Conservation (phyloP, 1,139 yeast species). For the Taiozyma sp. region DNA sequence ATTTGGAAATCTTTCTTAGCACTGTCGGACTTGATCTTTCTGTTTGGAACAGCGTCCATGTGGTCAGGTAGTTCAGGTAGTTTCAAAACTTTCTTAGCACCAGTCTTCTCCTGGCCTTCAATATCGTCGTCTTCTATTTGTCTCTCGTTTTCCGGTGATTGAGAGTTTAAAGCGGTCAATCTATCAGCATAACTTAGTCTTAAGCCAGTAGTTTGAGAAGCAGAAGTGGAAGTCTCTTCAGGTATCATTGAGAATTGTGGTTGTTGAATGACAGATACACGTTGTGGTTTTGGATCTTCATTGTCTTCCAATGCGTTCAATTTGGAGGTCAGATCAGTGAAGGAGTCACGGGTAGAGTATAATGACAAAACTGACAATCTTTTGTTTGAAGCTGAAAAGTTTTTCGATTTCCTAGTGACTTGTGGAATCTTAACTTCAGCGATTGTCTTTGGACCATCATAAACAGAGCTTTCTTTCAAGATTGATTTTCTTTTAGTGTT, state of each 20-base stretch:
- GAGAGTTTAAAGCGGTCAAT: slow-evolving; percentile 15
- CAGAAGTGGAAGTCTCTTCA: slow-evolving; percentile 24
- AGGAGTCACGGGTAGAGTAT: slow-evolving; percentile 65
- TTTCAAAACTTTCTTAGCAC: slow-evolving; percentile 9
- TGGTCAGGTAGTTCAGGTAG: slow-evolving; percentile 23
- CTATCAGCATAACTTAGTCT: slow-evolving; percentile 25
- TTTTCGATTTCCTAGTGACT: slow-evolving; percentile 63
- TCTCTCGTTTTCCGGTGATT: slow-evolving; percentile 22
- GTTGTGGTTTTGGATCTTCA: slow-evolving; percentile 10
- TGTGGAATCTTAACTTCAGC: slow-evolving; percentile 65
- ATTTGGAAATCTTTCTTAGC: slow-evolving; percentile 3
- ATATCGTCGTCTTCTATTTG: slow-evolving; percentile 14
- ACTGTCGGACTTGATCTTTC: not conserved
- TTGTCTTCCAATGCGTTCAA: slow-evolving; percentile 36
- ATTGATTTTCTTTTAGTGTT: slow-evolving; percentile 19
- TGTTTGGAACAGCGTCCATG: slow-evolving; percentile 6
- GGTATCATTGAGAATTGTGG: slow-evolving; percentile 18
- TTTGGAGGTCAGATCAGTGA: slow-evolving; percentile 54
- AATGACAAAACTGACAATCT: slow-evolving; percentile 66
- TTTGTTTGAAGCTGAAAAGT: slow-evolving; percentile 58
- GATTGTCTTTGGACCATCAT: slow-evolving; percentile 38
- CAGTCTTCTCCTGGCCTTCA: slow-evolving; percentile 16
- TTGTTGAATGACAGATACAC: slow-evolving; percentile 17
- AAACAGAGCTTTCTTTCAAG: slow-evolving; percentile 8
- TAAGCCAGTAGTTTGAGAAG: slow-evolving; percentile 10